phyloP scores from a whole-genome alignment of 1,284 basidiomycete species.

The Fomes fomentarius region DNA sequence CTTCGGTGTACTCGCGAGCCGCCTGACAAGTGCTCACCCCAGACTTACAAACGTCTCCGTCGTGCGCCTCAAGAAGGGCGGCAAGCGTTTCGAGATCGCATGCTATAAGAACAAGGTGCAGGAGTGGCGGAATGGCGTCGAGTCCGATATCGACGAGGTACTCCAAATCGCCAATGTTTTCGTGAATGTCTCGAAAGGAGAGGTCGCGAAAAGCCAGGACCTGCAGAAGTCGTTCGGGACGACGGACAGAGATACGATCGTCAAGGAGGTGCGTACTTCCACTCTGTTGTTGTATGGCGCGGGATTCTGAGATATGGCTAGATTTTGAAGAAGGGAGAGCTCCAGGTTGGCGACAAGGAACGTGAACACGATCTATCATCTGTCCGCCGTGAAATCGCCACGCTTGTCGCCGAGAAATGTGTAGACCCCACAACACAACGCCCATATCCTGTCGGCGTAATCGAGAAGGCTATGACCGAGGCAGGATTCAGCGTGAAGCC shows the following conservation, averaged over 20 bases:
- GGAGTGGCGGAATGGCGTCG: slow-evolving; percentile 93
- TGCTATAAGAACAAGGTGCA: slow-evolving; percentile 99
- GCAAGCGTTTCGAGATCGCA: slow-evolving; percentile 98
- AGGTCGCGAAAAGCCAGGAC: slow-evolving; percentile 88
- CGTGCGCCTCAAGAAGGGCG: slow-evolving; percentile 94
- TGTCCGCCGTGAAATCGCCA: slow-evolving; percentile 91
- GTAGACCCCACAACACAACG: slow-evolving; percentile 90
- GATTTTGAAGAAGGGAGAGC: slow-evolving; percentile 95
- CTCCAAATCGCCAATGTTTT: slow-evolving; percentile 98
- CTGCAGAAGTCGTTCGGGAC: slow-evolving; percentile 92
- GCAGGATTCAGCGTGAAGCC: slow-evolving; percentile 90
- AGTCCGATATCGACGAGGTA: slow-evolving; percentile 94
- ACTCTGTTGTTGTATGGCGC: not conserved
- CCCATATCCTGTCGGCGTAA: slow-evolving; percentile 93
- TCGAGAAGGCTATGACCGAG: slow-evolving; percentile 98
- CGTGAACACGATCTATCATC: slow-evolving; percentile 87
- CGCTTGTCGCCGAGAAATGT: slow-evolving; percentile 92
- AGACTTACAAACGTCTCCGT: slow-evolving; percentile 97
- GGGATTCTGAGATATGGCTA: slow-evolving; percentile 40
- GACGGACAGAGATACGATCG: slow-evolving; percentile 70
- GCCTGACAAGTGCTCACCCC: slow-evolving; percentile 17
- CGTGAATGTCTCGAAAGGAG: slow-evolving; percentile 95
- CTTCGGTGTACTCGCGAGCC: slow-evolving; percentile 1
- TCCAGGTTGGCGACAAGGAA: slow-evolving; percentile 98
- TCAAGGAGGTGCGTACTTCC: slow-evolving; percentile 71